Percentiles rank a stretch among this genome's conserved stretches.
Conservation (phyloP, 2,329 filamentous ascomycete genomes). For the Sclerotinia sclerotiorum region DNA sequence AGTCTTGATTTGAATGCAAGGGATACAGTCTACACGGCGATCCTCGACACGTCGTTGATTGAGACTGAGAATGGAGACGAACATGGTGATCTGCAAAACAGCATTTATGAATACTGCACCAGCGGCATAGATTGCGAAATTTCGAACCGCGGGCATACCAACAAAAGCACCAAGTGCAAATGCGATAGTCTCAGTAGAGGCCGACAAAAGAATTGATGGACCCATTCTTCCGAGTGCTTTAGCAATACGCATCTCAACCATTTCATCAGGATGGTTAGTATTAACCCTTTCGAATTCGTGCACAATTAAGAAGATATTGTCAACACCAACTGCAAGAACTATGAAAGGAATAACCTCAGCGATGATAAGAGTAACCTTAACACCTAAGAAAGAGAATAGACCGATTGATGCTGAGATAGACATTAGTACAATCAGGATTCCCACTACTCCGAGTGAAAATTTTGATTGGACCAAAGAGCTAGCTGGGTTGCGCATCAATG, state of each 20-base stretch:
- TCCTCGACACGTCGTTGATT: slow-evolving; percentile 92
- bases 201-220: slow-evolving; percentile 91
- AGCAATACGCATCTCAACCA: slow-evolving; percentile 81
- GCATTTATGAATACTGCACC: slow-evolving; percentile 97
- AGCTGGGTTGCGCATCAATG: slow-evolving; percentile 78
- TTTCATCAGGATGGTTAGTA: slow-evolving; percentile 82
- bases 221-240: slow-evolving; percentile 94
- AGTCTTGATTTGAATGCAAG: slow-evolving; percentile 78
- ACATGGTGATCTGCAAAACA: slow-evolving; percentile 95
- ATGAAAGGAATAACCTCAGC: slow-evolving; percentile 98
- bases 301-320: slow-evolving; percentile 98
- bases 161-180: slow-evolving; percentile 92
- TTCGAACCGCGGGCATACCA: slow-evolving; percentile 95
- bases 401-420: slow-evolving; percentile 95
- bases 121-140: slow-evolving; percentile 95
- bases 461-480: slow-evolving; percentile 92
- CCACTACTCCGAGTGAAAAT: slow-evolving; percentile 90
- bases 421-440: slow-evolving; percentile 95
- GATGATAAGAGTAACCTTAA: slow-evolving; percentile 96
- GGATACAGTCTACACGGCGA: slow-evolving; percentile 86
- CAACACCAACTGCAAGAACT: slow-evolving; percentile 91
- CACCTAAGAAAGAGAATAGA: slow-evolving; percentile 84
- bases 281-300: slow-evolving; percentile 98
- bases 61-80: slow-evolving; percentile 83
- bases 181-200: slow-evolving; percentile 89